phyloP scores from a whole-genome alignment of 129 eudicot species.

The Flaveria linearis region DNA sequence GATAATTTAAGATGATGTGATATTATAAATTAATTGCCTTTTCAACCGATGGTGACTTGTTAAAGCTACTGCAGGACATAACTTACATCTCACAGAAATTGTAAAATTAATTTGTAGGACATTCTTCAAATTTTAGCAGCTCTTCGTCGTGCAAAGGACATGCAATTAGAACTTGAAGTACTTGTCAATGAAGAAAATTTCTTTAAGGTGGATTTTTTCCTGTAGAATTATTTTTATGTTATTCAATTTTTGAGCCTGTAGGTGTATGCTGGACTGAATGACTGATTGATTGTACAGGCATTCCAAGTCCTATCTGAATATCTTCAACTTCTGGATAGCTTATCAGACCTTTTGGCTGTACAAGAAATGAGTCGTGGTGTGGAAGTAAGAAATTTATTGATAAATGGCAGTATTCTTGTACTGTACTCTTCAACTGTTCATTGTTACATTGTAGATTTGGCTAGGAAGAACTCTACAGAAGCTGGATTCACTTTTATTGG shows the following conservation, averaged over 20 bases:
- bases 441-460: conserved; percentile 74
- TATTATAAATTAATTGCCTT: conserved; percentile 9
- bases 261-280: conserved; percentile 7
- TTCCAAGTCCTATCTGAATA: conserved; percentile 91
- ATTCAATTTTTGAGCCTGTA: conserved; percentile 8
- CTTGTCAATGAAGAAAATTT: conserved; percentile 84
- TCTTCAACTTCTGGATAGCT: conserved; percentile 85
- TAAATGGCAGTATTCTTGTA: conserved; percentile 16
- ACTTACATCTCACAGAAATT: conserved; percentile 23
- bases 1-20: conserved; percentile 10
- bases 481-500: conserved; percentile 89
- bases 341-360: conserved; percentile 77
- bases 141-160: conserved; percentile 71
- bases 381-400: conserved; percentile 52
- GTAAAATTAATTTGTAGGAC: conserved; percentile 55
- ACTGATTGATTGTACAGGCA: conserved; percentile 59
- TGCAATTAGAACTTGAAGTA: conserved; percentile 80
- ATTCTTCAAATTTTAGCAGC: conserved; percentile 70
- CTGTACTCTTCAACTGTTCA: conserved; percentile 10
- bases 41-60: conserved; percentile 8
- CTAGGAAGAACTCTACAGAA: conserved; percentile 85
- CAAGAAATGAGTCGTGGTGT: conserved; percentile 95
- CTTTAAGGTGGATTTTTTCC: conserved; percentile 55
- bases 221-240: conserved; percentile 8
- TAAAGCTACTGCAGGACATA: conserved; percentile 11